Evolutionary conservation across 2,329 filamentous ascomycete species (phyloP).

Genomic region (Epicoccum nigrum): DNA sequence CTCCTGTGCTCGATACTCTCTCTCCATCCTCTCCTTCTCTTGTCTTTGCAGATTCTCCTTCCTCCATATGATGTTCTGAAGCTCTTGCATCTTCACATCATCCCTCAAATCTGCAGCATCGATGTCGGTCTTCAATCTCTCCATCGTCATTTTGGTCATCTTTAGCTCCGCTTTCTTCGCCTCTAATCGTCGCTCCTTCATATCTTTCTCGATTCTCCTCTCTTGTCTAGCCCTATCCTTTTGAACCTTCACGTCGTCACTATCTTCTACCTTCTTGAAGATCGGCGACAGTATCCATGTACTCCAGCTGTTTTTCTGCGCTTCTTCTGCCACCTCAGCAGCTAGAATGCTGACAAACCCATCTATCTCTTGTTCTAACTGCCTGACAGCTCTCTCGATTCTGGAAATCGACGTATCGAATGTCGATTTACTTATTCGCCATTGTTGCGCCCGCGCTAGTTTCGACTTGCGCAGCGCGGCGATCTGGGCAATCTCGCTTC

Average conservation of each 20-base stretch:
- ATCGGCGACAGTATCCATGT: constrained; percentile 34
- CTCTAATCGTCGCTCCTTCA: constrained; percentile 40
- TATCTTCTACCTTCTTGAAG: constrained; percentile 34
- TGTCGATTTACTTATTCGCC: constrained; percentile 26
- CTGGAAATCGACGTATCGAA: constrained; percentile 23
- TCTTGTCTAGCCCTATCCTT: constrained; percentile 42
- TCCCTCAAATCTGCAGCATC: constrained; percentile 24
- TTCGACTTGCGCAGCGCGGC: constrained; percentile 35
- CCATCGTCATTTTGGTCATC: constrained; percentile 6
- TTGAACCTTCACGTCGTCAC: constrained; percentile 41
- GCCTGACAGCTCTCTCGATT: constrained; percentile 23
- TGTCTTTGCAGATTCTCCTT: background rate
- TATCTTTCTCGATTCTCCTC: constrained; percentile 40
- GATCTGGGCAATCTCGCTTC: constrained; percentile 28
- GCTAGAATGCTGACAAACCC: constrained; percentile 31
- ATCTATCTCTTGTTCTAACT: constrained; percentile 37
- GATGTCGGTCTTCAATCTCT: constrained; percentile 18
- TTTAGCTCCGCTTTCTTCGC: constrained; percentile 26
- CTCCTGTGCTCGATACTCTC: background rate
- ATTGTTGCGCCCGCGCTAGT: constrained; percentile 38
- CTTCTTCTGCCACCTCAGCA: constrained; percentile 37
- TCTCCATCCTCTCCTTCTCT: constrained; percentile 5
- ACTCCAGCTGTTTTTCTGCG: constrained; percentile 42
- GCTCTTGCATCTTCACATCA: constrained; percentile 20
- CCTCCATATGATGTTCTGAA: constrained; percentile 1